These are phyloP conservation scores for Aspergillus diversus DNA, from an alignment of 495 filamentous ascomycete species.

Conservation along the genomic window DNA sequence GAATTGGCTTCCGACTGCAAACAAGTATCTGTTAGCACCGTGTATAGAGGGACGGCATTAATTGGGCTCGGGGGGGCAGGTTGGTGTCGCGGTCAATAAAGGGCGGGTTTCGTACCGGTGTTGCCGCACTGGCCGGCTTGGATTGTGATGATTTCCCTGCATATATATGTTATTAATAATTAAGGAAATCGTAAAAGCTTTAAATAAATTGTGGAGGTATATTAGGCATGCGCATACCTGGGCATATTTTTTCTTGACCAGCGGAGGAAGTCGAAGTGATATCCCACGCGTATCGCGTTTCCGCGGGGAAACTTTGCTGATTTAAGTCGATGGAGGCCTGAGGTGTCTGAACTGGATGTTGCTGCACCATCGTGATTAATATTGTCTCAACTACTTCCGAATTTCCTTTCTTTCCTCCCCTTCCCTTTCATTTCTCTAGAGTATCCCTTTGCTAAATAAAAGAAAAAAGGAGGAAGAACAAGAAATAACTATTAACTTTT, in stretches of 20 bases:
- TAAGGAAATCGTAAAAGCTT: neutral
- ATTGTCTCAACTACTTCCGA: no score
- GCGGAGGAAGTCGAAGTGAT: conserved; percentile 31
- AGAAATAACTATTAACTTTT: neutral
- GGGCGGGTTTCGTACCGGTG: conserved; percentile 67
- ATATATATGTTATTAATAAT: conserved; percentile 5
- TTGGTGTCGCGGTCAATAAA: conserved; percentile 10
- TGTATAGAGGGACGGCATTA: neutral
- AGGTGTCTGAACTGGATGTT: conserved; percentile 26
- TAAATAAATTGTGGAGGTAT: neutral
- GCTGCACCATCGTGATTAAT: no score
- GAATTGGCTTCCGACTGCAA: conserved; percentile 84
- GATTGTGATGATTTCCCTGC: conserved; percentile 97
- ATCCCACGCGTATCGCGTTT: conserved; percentile 46
- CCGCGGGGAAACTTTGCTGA: conserved; percentile 36
- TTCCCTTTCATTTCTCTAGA: neutral
- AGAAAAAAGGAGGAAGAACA: neutral
- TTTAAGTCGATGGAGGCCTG: conserved; percentile 29
- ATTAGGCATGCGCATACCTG: conserved; percentile 33
- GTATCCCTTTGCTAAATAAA: neutral
- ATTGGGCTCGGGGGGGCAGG: neutral
- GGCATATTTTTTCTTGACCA: conserved; percentile 45
- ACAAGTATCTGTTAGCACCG: conserved; percentile 13
- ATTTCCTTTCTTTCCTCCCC: neutral
- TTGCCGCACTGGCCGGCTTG: conserved; percentile 99